Evolutionary conservation across 495 filamentous ascomycete species (phyloP).

Genomic region (Glarea lozoyensis): DNA sequence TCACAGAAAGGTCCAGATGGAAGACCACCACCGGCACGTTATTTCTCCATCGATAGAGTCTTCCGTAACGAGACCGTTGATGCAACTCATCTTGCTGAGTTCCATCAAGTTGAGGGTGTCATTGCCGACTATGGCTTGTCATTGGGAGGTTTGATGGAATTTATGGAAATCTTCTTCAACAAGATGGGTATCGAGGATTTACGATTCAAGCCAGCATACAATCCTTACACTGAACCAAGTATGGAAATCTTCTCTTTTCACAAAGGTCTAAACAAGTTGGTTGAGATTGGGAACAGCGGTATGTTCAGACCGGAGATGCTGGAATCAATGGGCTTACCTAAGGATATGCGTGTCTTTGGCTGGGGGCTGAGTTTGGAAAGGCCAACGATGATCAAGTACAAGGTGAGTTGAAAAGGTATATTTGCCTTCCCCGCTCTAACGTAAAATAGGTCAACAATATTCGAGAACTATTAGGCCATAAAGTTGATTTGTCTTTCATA

Average conservation of each 20-base stretch:
- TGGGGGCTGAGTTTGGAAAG: slow-evolving; percentile 87
- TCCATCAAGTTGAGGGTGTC: slow-evolving; percentile 97
- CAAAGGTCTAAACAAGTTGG: slow-evolving; percentile 79
- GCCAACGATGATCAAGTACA: slow-evolving; percentile 97
- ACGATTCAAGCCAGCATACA: slow-evolving; percentile 96
- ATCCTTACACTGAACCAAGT: slow-evolving; percentile 94
- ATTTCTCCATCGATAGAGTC: slow-evolving; percentile 96
- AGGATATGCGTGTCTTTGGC: slow-evolving; percentile 80
- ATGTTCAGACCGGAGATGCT: slow-evolving; percentile 99
- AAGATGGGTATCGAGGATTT: slow-evolving; percentile 90
- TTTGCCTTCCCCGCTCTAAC: slow-evolving; percentile 6
- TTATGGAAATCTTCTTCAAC: slow-evolving; percentile 92
- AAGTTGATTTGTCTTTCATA: slow-evolving; percentile 74
- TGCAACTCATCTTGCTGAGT: slow-evolving; percentile 92
- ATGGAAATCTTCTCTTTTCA: slow-evolving; percentile 97
- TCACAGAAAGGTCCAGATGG: slow-evolving; percentile 45
- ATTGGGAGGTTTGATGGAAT: slow-evolving; percentile 86
- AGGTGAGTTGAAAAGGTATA: slow-evolving; percentile 33
- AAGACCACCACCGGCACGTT: slow-evolving; percentile 60
- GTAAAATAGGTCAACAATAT: slow-evolving; percentile 47
- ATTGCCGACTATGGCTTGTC: slow-evolving; percentile 92
- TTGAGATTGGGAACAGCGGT: slow-evolving; percentile 95
- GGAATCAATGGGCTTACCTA: slow-evolving; percentile 70
- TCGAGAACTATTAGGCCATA: slow-evolving; percentile 76
- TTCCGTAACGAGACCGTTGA: slow-evolving; percentile 96